Base-by-base conservation (phyloP, 2,329 filamentous ascomycete species). In the Macrophomina tecta region DNA sequence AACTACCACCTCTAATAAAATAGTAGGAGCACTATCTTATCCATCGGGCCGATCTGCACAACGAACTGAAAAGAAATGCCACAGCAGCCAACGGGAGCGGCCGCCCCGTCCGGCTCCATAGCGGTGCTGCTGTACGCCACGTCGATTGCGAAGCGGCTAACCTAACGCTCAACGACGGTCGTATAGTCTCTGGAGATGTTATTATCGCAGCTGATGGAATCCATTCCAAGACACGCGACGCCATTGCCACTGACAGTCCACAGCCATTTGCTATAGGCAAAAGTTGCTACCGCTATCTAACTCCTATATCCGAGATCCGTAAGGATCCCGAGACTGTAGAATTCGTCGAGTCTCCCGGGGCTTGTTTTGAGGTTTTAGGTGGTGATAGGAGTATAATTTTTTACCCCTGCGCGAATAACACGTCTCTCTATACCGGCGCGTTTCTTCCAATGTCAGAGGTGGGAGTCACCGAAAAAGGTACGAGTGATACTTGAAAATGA, bases 191-290 rank as follows among this genome's bases (percentile, higher is more conserved):
- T 1, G 83, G 81, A 6, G 86, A 88, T 68, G 67, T 88, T 0
- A 70, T 88, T 1, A 69, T 88, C 4, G 85, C 84, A 2, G 86
- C 85, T 1, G 86, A 88, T 68, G 86, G 86, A 0, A 83, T 87
- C 4, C 79, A 82, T 70, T 65, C 62, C 0, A 65, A 72, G 8
- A 69, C 73, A 1, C 68, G 71, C 71, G 71, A 74, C 62, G 64
- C 71, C 68, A 63, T 80, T 66, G 71, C 51, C 14, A 78, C 69
- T 53, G 70, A 66, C 30, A 71, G 74, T 5, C 69, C 79, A n/a
- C 75, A 78, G 38, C 76, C 81, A 0, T 81, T 80, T 56, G 77
- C 79, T 2, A 83, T 82, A 3, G 86, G 86, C 1, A 86, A 87
- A 71, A 85, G 82, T 52, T 85, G 86, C 1, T 89, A 87, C 71